Evolutionary conservation across 2,329 filamentous ascomycete species (phyloP), one percentile per base, ranked within the genome.

Genomic region (Pseudogymnoascus sp.): DNA sequence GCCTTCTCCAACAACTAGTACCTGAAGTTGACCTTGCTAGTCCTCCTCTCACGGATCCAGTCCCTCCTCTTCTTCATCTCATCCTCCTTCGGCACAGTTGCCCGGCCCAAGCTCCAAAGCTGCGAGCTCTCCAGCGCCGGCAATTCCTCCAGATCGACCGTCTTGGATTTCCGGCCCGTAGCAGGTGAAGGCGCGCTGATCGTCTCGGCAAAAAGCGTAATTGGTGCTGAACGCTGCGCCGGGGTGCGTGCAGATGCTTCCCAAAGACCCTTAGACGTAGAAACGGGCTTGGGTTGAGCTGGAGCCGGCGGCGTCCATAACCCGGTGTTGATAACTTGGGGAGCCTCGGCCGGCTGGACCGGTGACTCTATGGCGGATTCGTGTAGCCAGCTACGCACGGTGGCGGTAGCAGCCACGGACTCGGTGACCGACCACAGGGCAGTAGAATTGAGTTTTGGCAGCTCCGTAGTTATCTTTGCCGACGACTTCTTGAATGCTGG

Each of bases 281-380:
- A 56, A 34, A 56, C 25, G n/a, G 50, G 25, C 0, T 56, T 34
- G n/a, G 50, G 50, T 56, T 34, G 50, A 18, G 50, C 50, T 56
- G 28, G 50, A 56, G 25, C 50, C 25, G 50, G 50, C 46, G 25
- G 46, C 50, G 50, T 56, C 50, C 50, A 56, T 56, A 56, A 12
- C 50, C 50, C 50, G 28, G 8, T 56, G n/a, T 18, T 34, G 28
- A 56, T 7, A 31, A 23, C 23, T 53, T 53, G 50, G 34, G 50
- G 25, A n/a, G 3, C 28, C 50, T 1, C n/a, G 3, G 28, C 50
- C 11, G 50, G 28, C 50, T 34, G n/a, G 28, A 21, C 50, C 28
- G 50, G 50, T 8, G 50, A 34, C 18, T 34, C 28, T 34, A 11
- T 12, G 28, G 5, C n/a, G 50, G 50, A 56, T 21, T 34, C 50